Evolutionary conservation across 2,329 filamentous ascomycete species (phyloP), one percentile per base, ranked within the genome.

Genomic region (Hypoxylon sp.): DNA sequence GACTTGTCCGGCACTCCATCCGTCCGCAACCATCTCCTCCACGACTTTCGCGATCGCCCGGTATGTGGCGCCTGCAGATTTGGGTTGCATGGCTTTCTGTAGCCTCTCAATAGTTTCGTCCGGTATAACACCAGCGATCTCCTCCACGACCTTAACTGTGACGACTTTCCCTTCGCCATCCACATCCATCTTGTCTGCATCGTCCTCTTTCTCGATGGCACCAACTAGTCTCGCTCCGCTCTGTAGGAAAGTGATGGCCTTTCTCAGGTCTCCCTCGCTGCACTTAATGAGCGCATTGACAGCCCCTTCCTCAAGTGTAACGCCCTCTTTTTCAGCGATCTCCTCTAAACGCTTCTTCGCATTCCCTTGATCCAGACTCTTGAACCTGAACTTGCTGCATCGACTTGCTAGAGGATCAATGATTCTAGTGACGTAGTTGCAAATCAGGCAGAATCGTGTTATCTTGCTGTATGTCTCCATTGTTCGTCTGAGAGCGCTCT

Each of bases 401-500:
- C 96, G 87, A 78, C 90, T 94, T 1, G 96, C 96, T 21, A 99
- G 82, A 5, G 96, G 96, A 77, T 99, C 96, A 74, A 99, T 99
- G 77, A 99, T 99, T 63, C 96, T 86, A 2, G 96, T 98, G 47
- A 99, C 96, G 75, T 99, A 99, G 81, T 99, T 99, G 82, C 96
- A 99, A 63, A 98, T 95, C 43, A 99, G 84, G 77, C 96, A 98
- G 80, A 99, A 99, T 12, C 96, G 87, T 1, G 96, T 99, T 80
- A 98, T 97, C 75, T 94, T 94, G 78, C 88, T 92, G 80, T 98
- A 98, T 47, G 94, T 97, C 82, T 99, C 96, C 96, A 99, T 99
- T 1, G 96, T 99, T 58, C 96, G 87, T 70, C 96, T 87, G 61
- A 99, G 84, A 4, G 96, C 96, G 65, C 90, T 92, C 82, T 99